These are phyloP conservation scores for Orbilia javanica DNA, from an alignment of 2,329 filamentous ascomycete genomes.

Conservation along the genomic window DNA sequence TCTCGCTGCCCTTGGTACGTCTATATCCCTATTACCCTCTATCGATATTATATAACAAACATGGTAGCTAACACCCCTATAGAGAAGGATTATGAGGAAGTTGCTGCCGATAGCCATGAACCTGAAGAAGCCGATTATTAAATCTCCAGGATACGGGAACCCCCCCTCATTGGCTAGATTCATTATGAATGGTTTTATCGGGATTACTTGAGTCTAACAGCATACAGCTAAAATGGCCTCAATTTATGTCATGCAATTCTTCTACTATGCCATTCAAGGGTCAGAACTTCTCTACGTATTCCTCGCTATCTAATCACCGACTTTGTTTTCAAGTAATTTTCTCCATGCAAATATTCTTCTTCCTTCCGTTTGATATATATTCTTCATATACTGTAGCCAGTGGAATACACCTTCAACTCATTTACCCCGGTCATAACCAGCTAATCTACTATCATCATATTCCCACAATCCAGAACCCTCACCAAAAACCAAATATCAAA, in stretches of 20 bases:
- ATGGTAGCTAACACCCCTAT: constrained; percentile 33
- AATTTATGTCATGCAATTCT: not conserved
- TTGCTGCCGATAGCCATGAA: constrained; percentile 77
- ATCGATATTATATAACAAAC: not conserved
- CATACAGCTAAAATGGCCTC: not conserved
- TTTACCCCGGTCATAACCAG: not conserved
- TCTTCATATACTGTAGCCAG: not conserved
- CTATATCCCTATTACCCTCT: not conserved
- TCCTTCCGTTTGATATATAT: not conserved
- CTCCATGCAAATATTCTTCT: constrained; percentile 14
- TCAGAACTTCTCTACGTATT: constrained; percentile 2
- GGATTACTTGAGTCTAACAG: not conserved
- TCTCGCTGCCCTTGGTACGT: constrained; percentile 76
- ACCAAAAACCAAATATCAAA: no score
- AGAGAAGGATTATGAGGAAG: constrained; percentile 87
- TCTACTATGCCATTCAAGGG: not conserved
- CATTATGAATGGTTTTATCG: not conserved
- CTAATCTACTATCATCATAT: not conserved
- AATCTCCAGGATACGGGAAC: not conserved
- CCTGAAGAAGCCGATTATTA: constrained; percentile 70
- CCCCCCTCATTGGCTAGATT: no score
- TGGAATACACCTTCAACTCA: not conserved
- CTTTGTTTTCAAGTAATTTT: not conserved
- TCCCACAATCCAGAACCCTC: not conserved
- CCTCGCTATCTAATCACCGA: constrained; percentile 8